phyloP scores from a whole-genome alignment of 2,329 filamentous ascomycete species.

The Neonectria sp. region DNA sequence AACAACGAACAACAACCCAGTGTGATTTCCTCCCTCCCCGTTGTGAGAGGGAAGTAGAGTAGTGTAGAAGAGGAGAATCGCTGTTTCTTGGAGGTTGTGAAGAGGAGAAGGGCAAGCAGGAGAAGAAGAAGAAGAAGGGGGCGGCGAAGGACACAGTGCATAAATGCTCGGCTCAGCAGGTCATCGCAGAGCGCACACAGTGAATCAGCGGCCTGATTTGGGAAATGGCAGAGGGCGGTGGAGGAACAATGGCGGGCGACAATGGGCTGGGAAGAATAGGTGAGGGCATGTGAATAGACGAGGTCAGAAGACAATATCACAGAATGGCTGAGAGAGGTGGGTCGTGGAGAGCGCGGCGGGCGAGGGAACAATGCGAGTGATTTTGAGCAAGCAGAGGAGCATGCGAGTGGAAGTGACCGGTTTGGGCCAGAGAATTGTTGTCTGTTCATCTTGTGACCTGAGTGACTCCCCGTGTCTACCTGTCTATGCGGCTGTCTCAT shows the following conservation, averaged over 20 bases:
- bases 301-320: background rate
- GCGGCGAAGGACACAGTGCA: background rate
- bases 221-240: background rate
- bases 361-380: background rate
- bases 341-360: background rate
- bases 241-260: background rate
- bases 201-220: background rate
- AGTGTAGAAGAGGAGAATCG: background rate
- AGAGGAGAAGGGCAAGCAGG: slow-evolving; percentile 5
- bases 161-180: background rate
- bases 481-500: slow-evolving; percentile 1
- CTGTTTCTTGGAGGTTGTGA: background rate
- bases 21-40: background rate
- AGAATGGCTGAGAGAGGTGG: slow-evolving; percentile 1
- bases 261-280: background rate
- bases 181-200: background rate
- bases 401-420: slow-evolving; percentile 1
- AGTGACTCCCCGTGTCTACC: slow-evolving; percentile 10
- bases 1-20: background rate
- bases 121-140: background rate
- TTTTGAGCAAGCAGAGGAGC: slow-evolving; percentile 15
- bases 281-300: background rate
- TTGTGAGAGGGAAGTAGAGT: background rate
- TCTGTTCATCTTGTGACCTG: slow-evolving; percentile 19
- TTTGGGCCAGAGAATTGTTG: slow-evolving; percentile 13